A percentile compares a stretch with the other conserved stretches of the same genome.
phyloP scores from a whole-genome alignment of 1,139 yeast species.

The Geotrichum bryndzae region DNA sequence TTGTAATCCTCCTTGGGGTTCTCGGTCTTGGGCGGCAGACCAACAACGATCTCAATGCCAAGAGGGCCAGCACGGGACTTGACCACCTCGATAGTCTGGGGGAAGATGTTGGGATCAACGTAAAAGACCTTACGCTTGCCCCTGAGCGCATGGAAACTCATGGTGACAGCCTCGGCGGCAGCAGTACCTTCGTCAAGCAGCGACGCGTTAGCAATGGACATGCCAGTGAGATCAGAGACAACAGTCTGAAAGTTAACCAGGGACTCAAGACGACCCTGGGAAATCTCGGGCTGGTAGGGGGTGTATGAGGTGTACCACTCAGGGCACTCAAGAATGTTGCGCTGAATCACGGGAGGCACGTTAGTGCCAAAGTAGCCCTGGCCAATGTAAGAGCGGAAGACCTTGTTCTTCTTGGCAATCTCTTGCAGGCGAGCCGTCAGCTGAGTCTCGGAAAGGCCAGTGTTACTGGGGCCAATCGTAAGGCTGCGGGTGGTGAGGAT shows the following conservation, averaged over 20 bases:
- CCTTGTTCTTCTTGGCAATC: conserved; percentile 70
- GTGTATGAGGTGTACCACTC: conserved; percentile 99
- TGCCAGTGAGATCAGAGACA: conserved; percentile 82
- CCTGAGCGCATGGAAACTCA: conserved; percentile 62
- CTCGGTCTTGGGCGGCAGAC: conserved; percentile 41
- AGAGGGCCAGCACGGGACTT: conserved; percentile 73
- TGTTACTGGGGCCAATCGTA: conserved; percentile 50
- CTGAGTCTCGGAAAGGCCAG: conserved; percentile 78
- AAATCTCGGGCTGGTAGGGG: conserved; percentile 96
- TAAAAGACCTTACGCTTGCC: conserved; percentile 65
- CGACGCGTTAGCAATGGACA: conserved; percentile 90
- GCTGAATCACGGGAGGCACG: conserved; percentile 86
- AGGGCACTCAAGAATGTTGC: conserved; percentile 87
- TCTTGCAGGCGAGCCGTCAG: conserved; percentile 62
- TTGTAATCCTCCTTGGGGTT: conserved; percentile 43
- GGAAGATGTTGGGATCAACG: conserved; percentile 71
- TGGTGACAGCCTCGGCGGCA: conserved; percentile 94
- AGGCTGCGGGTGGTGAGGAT: conserved; percentile 65
- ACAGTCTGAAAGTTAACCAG: conserved; percentile 86
- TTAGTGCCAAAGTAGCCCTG: conserved; percentile 90
- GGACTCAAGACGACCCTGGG: conserved; percentile 92
- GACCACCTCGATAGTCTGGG: conserved; percentile 79
- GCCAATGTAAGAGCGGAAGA: conserved; percentile 72
- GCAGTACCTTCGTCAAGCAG: conserved; percentile 95
- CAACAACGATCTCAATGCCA: conserved; percentile 58